A percentile compares a stretch with the other conserved stretches of the same genome.
phyloP scores from a whole-genome alignment of 1,284 basidiomycete genomes.

The Neotropicomus parvogracilis region DNA sequence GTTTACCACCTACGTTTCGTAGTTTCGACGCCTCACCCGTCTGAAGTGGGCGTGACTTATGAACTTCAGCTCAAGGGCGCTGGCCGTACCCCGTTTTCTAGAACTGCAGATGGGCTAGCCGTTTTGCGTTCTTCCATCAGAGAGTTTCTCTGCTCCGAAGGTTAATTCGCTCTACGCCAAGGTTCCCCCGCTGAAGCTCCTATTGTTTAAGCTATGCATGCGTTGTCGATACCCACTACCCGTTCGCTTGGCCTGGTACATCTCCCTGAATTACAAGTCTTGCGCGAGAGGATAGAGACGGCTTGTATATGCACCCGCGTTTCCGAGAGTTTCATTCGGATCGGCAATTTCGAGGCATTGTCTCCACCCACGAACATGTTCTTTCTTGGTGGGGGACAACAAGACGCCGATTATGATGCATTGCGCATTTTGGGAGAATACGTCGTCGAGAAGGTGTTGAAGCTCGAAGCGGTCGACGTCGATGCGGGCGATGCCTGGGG shows the following conservation, averaged over 20 bases:
- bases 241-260: slow-evolving; percentile 81
- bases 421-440: slow-evolving; percentile 73
- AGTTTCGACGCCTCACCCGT: slow-evolving; percentile 77
- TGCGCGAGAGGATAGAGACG: slow-evolving; percentile 76
- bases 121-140: slow-evolving; percentile 89
- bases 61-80: slow-evolving; percentile 95
- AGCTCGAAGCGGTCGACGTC: slow-evolving; percentile 38
- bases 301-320: slow-evolving; percentile 83
- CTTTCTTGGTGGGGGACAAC: slow-evolving; percentile 72
- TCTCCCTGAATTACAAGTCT: slow-evolving; percentile 72
- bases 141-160: slow-evolving; percentile 87
- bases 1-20: slow-evolving; percentile 3
- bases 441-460: slow-evolving; percentile 59
- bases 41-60: slow-evolving; percentile 52
- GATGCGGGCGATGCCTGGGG: slow-evolving; percentile 60
- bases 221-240: slow-evolving; percentile 84
- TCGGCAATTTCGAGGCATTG: slow-evolving; percentile 88
- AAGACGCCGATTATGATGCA: slow-evolving; percentile 71
- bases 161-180: slow-evolving; percentile 36
- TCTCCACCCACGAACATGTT: slow-evolving; percentile 68
- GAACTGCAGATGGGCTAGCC: slow-evolving; percentile 89
- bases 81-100: slow-evolving; percentile 91
- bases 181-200: not conserved
- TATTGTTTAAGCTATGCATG: slow-evolving; percentile 68
- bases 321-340: slow-evolving; percentile 87